Evolutionary conservation across 169 alveolate species (phyloP).

Genomic region (Plasmodium knowlesi): DNA sequence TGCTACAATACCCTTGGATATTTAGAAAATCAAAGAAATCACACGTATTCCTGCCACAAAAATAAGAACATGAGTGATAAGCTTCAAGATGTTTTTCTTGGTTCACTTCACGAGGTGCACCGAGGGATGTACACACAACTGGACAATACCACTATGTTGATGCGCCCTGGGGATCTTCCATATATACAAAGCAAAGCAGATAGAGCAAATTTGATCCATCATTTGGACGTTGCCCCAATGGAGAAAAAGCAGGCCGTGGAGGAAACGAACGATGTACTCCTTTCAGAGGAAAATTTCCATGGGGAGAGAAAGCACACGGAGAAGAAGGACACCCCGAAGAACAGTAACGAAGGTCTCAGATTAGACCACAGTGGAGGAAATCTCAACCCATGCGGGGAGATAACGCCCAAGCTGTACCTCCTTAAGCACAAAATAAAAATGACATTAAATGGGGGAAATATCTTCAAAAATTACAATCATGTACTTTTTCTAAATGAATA

Average conservation of each 20-base stretch:
- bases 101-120: neutral
- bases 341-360: neutral
- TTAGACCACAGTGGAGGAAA: neutral
- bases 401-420: constrained; percentile 2
- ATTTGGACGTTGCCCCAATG: neutral
- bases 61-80: constrained; percentile 13
- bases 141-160: neutral
- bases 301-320: neutral
- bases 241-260: neutral
- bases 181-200: neutral
- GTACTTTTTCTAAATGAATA: constrained; percentile 38
- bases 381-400: neutral
- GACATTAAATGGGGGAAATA: constrained; percentile 16
- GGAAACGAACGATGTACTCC: neutral
- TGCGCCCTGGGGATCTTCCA: neutral
- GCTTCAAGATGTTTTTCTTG: neutral
- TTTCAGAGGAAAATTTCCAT: neutral
- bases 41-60: neutral
- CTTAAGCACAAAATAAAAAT: constrained; percentile 64
- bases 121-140: neutral
- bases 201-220: neutral
- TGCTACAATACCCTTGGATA: constrained; percentile 38
- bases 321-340: neutral
- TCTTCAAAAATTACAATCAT: constrained; percentile 41
- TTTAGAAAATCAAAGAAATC: constrained; percentile 27